A percentile compares a stretch with the other conserved stretches of the same genome.
phyloP scores from a whole-genome alignment of 164 flowering plant species.

The Vitis cinerea region DNA sequence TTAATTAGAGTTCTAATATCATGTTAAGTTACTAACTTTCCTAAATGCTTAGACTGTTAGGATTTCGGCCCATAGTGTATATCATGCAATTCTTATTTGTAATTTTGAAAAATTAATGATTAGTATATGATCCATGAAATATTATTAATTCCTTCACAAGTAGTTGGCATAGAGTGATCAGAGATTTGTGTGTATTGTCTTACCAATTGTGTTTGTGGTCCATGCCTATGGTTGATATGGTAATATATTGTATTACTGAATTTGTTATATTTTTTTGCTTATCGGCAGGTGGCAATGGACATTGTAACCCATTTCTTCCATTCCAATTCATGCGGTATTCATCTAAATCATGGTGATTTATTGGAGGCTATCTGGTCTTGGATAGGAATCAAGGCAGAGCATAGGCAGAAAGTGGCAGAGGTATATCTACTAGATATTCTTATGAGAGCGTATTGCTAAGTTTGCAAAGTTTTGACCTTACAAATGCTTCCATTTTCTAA shows the following conservation, averaged over 20 bases:
- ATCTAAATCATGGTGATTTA: conserved; percentile 75
- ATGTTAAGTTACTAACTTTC: too few relatives aligned
- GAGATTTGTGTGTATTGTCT: neutral
- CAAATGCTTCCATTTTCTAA: conserved; percentile 9
- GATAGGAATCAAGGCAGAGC: conserved; percentile 76
- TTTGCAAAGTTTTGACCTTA: conserved; percentile 5
- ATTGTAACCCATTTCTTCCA: conserved; percentile 49
- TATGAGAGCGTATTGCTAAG: neutral
- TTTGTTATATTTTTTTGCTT: conserved; percentile 2
- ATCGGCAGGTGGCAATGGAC: conserved; percentile 72
- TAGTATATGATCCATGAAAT: too few relatives aligned
- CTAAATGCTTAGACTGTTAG: too few relatives aligned
- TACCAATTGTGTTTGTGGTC: neutral
- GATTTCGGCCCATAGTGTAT: too few relatives aligned
- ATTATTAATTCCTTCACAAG: too few relatives aligned
- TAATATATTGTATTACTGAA: neutral
- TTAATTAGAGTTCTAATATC: too few relatives aligned
- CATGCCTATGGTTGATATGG: neutral
- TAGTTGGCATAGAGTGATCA: too few relatives aligned
- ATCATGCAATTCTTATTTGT: too few relatives aligned
- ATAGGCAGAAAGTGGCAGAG: conserved; percentile 84
- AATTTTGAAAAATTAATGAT: too few relatives aligned
- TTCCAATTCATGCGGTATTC: conserved; percentile 68
- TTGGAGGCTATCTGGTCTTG: conserved; percentile 92
- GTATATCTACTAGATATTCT: conserved; percentile 28